phyloP scores from a whole-genome alignment of 345 rosid species.

The Triadica sebifera region DNA sequence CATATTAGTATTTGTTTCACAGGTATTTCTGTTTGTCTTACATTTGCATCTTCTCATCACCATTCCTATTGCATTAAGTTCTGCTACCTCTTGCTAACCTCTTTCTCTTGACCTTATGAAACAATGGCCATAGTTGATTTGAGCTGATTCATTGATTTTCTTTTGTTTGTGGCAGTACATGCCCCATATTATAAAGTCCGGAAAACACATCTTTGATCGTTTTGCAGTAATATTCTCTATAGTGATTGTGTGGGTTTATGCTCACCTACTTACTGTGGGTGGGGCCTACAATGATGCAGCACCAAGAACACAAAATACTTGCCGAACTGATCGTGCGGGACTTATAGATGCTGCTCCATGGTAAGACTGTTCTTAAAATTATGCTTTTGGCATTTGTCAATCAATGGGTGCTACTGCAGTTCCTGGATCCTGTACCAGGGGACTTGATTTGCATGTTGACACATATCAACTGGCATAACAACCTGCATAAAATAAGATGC shows the following conservation, averaged over 20 bases:
- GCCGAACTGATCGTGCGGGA: constrained; percentile 91
- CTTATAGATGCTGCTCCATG: constrained; percentile 90
- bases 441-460: not conserved
- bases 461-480: not conserved
- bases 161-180: constrained; percentile 51
- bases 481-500: not conserved
- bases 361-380: constrained; percentile 42
- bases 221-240: constrained; percentile 77
- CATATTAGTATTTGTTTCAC: constrained; percentile 70
- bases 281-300: constrained; percentile 78
- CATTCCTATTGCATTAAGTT: not conserved
- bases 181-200: constrained; percentile 62
- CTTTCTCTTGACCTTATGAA: not conserved
- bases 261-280: constrained; percentile 85
- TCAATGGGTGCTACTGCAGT: not conserved
- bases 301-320: constrained; percentile 65
- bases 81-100: not conserved
- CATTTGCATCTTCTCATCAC: constrained; percentile 6
- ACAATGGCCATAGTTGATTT: not conserved
- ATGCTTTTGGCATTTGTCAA: not conserved
- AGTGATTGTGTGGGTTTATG: constrained; percentile 86
- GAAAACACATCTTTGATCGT: constrained; percentile 58
- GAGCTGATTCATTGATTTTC: not conserved
- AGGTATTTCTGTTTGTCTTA: constrained; percentile 40
- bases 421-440: not conserved